Evolutionary conservation across 192 early-diverging fungal genomes (phyloP), one percentile per base, ranked within the genome.

Genomic region (Linderina pennispora): DNA sequence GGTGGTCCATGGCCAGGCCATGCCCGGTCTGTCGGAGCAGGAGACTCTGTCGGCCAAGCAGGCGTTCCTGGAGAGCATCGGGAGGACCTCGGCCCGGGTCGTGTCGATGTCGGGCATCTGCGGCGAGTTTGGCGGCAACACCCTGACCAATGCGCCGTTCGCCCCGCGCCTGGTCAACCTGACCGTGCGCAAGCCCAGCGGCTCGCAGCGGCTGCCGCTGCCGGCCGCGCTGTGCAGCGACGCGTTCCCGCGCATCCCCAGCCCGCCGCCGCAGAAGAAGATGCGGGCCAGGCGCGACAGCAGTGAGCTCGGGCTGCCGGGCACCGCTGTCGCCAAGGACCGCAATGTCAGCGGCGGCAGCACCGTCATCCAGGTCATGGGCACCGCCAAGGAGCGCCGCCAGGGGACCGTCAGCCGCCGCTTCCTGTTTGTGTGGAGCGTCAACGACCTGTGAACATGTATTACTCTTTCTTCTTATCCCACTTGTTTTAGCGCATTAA

Each of bases 371-470:
- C 53, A 69, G 34, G 66, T 69, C 1, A 58, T 69, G 3, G 66
- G 58, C 38, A 56, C 48, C 18, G 54, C 66, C 17, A 61, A 43
- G 58, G 66, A 69, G 39, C 66, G 58, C n/a, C 66, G 66, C 1
- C 54, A 49, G 0, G 67, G 67, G 35, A 71, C 59, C 0, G 67
- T 71, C 35, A 64, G 52, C 25, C 60, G 67, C 3, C 51, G 67
- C 11, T 71, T 63, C 56, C 49, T 71, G 13, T 71, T 71, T 63
- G 67, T 71, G 0, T 71, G 67, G 67, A 71, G 64, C 37, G 31
- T 64, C 41, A 62, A 52, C 36, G 67, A 63, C 9, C 58, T 63
- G 8, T 66, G n/a, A n/a, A n/a, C n/a, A n/a, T n/a, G n/a, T n/a
- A n/a, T n/a, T n/a, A n/a, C n/a, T n/a, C n/a, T n/a, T n/a, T n/a